Evolutionary conservation across 768 basidiomycete genomes (phyloP), one percentile per base, ranked within the genome.

Genomic region (Panaeolus cyanescens): DNA sequence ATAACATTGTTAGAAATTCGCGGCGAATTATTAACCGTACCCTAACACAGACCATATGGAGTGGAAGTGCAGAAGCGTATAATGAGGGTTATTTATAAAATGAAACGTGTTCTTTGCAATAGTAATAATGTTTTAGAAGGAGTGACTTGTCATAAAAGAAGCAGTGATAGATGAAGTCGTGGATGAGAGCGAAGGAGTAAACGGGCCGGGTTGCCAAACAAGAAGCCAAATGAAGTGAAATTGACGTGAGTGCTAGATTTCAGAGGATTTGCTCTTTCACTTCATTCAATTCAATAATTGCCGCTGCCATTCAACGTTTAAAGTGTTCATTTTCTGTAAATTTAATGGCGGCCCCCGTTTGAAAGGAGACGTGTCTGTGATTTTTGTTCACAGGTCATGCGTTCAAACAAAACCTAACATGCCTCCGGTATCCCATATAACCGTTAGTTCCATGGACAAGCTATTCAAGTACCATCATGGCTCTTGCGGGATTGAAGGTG

Each of bases 401-500:
- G 64, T 62, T 61, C 61, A 68, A 68, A 67, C 59, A 64, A 32
- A 54, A 39, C 67, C 65, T 64, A 65, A 68, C 65, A 67, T 40
- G 45, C 59, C 36, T 34, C 34, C 61, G 61, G 62, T 64, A 32
- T 62, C 60, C 59, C 39, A 68, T 62, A 67, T 69, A 69, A 59
- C 63, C 68, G 64, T 58, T 54, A n/a, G n/a, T n/a, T 37, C n/a
- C 19, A 54, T 31, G 37, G 32, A 8, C 25, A 34, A 45, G 31
- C 53, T 25, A n/a, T 40, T 22, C 55, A 22, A 31, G 19, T 4
- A 13, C 13, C 25, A 40, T 32, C 50, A 86, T 86, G 84, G 77
- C 83, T 22, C 73, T 86, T 45, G 63, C 71, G 42, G 83, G 82
- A 20, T 56, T 85, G 56, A 83, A 83, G 61, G 83, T 84, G 33